phyloP scores from a whole-genome alignment of 2,329 filamentous ascomycete species.

The Raffaelea albimanens region DNA sequence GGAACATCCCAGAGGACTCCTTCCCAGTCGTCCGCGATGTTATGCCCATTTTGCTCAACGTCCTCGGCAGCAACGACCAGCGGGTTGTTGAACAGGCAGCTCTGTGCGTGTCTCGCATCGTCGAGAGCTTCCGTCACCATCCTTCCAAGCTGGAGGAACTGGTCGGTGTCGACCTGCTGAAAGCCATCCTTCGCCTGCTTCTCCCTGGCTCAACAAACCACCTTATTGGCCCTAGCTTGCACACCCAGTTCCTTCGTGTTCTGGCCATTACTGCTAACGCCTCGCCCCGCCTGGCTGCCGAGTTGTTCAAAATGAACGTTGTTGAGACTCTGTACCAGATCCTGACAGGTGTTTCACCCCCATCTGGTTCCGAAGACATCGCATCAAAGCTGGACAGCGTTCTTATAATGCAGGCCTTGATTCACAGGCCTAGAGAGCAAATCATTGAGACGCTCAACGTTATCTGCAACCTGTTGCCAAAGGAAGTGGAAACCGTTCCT shows the following conservation, averaged over 20 bases:
- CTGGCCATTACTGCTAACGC: conserved; percentile 83
- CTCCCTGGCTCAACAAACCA: conserved; percentile 85
- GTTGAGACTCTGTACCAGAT: conserved; percentile 98
- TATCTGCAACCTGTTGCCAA: conserved; percentile 74
- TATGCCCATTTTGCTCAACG: conserved; percentile 90
- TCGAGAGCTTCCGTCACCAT: conserved; percentile 92
- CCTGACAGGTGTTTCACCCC: conserved; percentile 87
- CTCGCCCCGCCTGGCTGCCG: conserved; percentile 77
- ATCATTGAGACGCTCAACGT: conserved; percentile 96
- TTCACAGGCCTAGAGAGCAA: conserved; percentile 90
- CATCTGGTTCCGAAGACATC: conserved; percentile 65
- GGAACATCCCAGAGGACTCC: conserved; percentile 89
- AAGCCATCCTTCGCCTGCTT: conserved; percentile 75
- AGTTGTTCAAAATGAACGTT: conserved; percentile 91
- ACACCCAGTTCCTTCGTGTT: conserved; percentile 91
- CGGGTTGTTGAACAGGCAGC: conserved; percentile 96
- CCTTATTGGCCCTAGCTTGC: conserved; percentile 84
- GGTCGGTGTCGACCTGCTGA: conserved; percentile 78
- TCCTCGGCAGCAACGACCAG: conserved; percentile 85
- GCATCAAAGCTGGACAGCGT: conserved; percentile 89
- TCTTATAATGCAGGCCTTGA: conserved; percentile 96
- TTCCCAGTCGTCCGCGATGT: conserved; percentile 88
- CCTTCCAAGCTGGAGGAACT: conserved; percentile 84
- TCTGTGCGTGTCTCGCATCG: conserved; percentile 87
- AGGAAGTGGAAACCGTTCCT: not conserved